Evolutionary conservation across 768 basidiomycete species (phyloP), one percentile per base, ranked within the genome.

Genomic region (Guyanaporus albipodus): DNA sequence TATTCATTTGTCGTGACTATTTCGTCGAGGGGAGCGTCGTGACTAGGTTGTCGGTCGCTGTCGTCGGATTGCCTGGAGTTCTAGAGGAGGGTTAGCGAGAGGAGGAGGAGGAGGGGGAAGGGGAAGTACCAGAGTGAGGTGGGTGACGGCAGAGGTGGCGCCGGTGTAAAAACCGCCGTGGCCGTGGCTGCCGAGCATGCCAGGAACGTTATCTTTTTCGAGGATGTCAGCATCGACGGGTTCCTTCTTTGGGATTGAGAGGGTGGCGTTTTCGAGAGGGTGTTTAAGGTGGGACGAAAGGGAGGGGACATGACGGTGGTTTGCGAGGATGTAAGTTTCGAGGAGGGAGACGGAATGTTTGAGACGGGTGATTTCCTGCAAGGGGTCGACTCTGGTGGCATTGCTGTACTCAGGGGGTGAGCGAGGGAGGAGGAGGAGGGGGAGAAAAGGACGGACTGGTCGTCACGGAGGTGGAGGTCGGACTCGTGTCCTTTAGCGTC

Each of bases 101-200:
- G 46, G 14, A 35, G 34, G 52, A 53, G 51, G 21, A 42, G 32
- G 37, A 34, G 46, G 40, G 43, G 40, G 44, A 26, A n/a, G n/a
- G 49, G 43, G 31, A 42, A 58, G 53, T 48, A 85, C 85, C 67
- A 80, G 70, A 32, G 83, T 67, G 35, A 90, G 72, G 64, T 87
- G 83, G 1, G 82, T 81, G 34, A 80, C 80, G 31, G 82, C 78
- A 55, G 84, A 85, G 8, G 88, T 91, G 29, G 87, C 78, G n/a
- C 88, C 88, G 34, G 84, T 76, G 63, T 86, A 91, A 35, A 87
- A 70, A 9, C 87, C 87, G 14, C 83, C 79, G 47, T 79, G 77
- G 2, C 73, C 75, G 54, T 79, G 82, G 43, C 73, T 77, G 38
- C 83, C 83, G 24, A 85, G 72, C 70, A 85, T 80, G 12, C 84